Percentiles rank a stretch among this genome's conserved stretches.
Conservation (phyloP, 805 yeast species). For the Yarrowia deformans region DNA sequence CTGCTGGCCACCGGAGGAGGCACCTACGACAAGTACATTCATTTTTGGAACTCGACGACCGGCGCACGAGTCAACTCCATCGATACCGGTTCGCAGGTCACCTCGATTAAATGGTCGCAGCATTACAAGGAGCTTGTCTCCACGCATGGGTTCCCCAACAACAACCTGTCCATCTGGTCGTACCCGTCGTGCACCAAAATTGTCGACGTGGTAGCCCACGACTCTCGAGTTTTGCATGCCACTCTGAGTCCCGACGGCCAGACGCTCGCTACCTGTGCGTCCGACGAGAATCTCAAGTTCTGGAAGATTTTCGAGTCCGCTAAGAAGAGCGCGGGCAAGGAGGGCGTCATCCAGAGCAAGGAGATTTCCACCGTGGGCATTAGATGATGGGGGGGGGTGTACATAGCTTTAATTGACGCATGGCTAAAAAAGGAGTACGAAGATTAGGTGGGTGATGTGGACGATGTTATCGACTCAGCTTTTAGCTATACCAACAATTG, state of each 20-base stretch:
- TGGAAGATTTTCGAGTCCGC: conserved; percentile 83
- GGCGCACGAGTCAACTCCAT: conserved; percentile 87
- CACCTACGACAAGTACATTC: conserved; percentile 82
- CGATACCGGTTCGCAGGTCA: conserved; percentile 91
- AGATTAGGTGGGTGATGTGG: too few relatives aligned
- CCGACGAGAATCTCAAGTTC: conserved; percentile 94
- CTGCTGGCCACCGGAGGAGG: conserved; percentile 98
- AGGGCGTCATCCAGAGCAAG: conserved; percentile 52
- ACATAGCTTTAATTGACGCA: conserved; percentile 14
- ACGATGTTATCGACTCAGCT: too few relatives aligned
- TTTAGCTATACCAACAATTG: too few relatives aligned
- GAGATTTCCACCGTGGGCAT: conserved; percentile 48
- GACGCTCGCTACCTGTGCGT: conserved; percentile 91
- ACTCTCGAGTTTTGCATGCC: conserved; percentile 81
- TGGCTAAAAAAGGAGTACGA: too few relatives aligned
- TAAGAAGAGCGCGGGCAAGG: conserved; percentile 50
- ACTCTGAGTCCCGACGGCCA: conserved; percentile 89
- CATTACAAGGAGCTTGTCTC: conserved; percentile 76
- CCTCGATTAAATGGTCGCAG: conserved; percentile 89
- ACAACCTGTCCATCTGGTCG: conserved; percentile 80
- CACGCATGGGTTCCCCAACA: conserved; percentile 92
- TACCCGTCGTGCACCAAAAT: conserved; percentile 86
- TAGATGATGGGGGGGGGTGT: background rate
- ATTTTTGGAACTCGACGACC: conserved; percentile 94
- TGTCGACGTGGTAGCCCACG: conserved; percentile 92